Conservation (phyloP, 768 basidiomycete species). For the Hirschioporus abietinus region DNA sequence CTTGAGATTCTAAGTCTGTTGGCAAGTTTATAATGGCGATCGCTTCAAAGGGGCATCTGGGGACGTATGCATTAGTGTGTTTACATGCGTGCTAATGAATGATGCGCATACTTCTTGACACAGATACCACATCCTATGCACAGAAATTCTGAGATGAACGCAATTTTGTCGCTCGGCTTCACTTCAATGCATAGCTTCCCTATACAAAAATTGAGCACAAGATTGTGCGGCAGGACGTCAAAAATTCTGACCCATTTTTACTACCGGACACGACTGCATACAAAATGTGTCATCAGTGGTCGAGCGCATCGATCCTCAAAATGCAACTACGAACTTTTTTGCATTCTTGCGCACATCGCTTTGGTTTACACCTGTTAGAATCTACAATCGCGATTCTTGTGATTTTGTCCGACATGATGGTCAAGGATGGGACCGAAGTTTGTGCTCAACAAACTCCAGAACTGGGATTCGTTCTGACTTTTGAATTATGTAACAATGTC, state of each 20-base stretch:
- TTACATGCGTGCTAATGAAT: constrained; percentile 5
- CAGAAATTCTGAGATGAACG: constrained; percentile 97
- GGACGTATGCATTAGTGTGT: neutral
- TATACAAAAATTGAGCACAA: constrained; percentile 23
- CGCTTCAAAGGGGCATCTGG: constrained; percentile 97
- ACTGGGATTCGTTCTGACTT: constrained; percentile 1
- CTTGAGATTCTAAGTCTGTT: constrained; percentile 92
- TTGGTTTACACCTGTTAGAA: constrained; percentile 91
- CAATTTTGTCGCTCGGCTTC: constrained; percentile 92
- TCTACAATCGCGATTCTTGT: constrained; percentile 97
- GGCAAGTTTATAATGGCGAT: constrained; percentile 99
- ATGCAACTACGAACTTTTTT: constrained; percentile 63
- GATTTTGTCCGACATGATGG: constrained; percentile 83
- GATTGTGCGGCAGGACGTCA: constrained; percentile 1
- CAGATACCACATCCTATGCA: constrained; percentile 99
- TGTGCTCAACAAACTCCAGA: constrained; percentile 1
- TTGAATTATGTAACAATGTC: constrained; percentile 2
- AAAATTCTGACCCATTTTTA: constrained; percentile 78
- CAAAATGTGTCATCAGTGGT: constrained; percentile 3
- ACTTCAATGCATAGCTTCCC: constrained; percentile 99
- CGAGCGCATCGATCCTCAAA: constrained; percentile 12
- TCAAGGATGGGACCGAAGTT: constrained; percentile 11
- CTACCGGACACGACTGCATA: constrained; percentile 83
- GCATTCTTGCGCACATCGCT: constrained; percentile 95
- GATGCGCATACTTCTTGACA: constrained; percentile 77